Conservation (phyloP, 2,329 filamentous ascomycete genomes). For the Cladosporium oxysporum region DNA sequence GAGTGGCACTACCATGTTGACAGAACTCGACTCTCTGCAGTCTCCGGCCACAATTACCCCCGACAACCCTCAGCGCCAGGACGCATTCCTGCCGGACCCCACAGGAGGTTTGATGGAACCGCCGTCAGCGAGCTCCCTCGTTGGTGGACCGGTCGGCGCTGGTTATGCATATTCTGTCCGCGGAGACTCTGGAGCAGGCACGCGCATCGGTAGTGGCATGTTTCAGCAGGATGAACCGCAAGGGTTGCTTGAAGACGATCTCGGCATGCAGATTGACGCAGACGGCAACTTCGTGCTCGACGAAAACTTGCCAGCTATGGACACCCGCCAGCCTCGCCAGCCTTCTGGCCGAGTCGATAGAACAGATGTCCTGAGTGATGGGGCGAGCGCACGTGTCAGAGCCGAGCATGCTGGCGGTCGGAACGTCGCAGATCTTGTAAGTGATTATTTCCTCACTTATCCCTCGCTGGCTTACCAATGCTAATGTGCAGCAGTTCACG, state of each 20-base stretch:
- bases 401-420: constrained; percentile 46
- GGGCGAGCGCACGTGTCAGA: constrained; percentile 42
- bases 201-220: not conserved
- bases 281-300: constrained; percentile 55
- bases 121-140: constrained; percentile 37
- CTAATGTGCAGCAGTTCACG: constrained; percentile 21
- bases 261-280: constrained; percentile 60
- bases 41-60: constrained; percentile 40
- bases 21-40: constrained; percentile 50
- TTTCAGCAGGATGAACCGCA: constrained; percentile 46
- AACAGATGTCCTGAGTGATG: constrained; percentile 22
- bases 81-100: constrained; percentile 34
- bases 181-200: constrained; percentile 44
- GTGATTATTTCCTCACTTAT: constrained; percentile 20
- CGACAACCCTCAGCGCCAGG: constrained; percentile 30
- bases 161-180: constrained; percentile 43
- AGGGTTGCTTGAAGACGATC: constrained; percentile 28
- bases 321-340: constrained; percentile 22
- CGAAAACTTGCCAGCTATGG: constrained; percentile 17
- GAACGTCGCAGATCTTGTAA: constrained; percentile 40
- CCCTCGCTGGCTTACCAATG: not conserved
- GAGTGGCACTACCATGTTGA: constrained; percentile 38
- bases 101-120: constrained; percentile 50
- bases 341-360: constrained; percentile 19
- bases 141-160: constrained; percentile 38